A percentile compares a stretch with the other conserved stretches of the same genome.
Conservation (phyloP, 768 basidiomycete species). For the Piloderma croceum region DNA sequence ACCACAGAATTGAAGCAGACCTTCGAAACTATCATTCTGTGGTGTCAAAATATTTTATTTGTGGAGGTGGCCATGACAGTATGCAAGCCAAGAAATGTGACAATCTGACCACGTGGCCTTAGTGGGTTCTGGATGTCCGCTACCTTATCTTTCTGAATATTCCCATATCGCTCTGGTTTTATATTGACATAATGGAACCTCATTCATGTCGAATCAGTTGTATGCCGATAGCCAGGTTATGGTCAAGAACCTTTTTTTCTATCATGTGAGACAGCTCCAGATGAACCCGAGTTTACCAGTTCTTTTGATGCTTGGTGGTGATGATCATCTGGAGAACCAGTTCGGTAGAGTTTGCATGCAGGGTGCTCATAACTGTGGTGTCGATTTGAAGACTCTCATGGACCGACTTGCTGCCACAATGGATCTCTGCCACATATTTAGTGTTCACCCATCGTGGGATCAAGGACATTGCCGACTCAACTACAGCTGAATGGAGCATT, state of each 20-base stretch:
- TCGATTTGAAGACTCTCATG: constrained; percentile 2
- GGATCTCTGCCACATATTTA: constrained; percentile 7
- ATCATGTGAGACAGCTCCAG: constrained; percentile 18
- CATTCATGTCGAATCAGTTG: constrained; percentile 25
- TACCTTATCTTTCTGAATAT: no score
- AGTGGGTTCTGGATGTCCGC: no score
- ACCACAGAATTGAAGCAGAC: no score
- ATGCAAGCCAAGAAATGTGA: no score
- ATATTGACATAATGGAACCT: constrained; percentile 13
- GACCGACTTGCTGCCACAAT: constrained; percentile 6
- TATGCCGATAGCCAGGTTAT: constrained; percentile 27
- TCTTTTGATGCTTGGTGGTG: constrained; percentile 19
- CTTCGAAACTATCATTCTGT: no score
- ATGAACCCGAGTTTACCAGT: constrained; percentile 16
- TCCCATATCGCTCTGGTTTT: constrained; percentile 21
- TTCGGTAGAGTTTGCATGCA: constrained; percentile 24
- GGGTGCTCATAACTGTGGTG: constrained; percentile 9
- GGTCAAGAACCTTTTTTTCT: constrained; percentile 20
- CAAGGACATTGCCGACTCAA: constrained; percentile 4
- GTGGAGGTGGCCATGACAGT: no score
- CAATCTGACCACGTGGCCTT: no score
- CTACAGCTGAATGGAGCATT: constrained; percentile 3
- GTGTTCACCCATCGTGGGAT: constrained; percentile 5
- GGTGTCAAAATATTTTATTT: no score
- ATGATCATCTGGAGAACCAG: constrained; percentile 24